phyloP scores from a whole-genome alignment of 1,284 basidiomycete species.

The Cryptococcus hybrid region DNA sequence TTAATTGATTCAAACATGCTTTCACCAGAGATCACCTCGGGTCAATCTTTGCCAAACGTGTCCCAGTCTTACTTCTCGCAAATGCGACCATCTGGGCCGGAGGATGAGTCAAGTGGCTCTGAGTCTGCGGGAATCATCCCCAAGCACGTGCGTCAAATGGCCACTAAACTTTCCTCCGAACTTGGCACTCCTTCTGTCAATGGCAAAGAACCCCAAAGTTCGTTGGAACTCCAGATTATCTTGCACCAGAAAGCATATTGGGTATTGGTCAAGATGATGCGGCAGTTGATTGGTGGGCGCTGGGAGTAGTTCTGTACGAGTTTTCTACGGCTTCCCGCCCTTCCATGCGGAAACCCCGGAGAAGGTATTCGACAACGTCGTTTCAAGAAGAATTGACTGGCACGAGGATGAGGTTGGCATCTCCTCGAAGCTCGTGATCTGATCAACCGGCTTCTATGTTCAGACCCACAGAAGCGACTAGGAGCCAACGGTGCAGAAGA shows the following conservation, averaged over 20 bases:
- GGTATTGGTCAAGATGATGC: conserved; percentile 94
- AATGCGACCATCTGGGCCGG: conserved; percentile 36
- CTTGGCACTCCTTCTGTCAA: conserved; percentile 60
- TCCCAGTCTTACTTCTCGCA: conserved; percentile 68
- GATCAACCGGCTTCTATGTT: conserved; percentile 82
- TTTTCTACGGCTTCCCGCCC: conserved; percentile 93
- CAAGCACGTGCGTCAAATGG: conserved; percentile 64
- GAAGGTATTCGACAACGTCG: conserved; percentile 97
- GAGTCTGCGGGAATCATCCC: conserved; percentile 76
- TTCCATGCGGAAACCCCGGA: conserved; percentile 97
- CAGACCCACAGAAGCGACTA: conserved; percentile 75
- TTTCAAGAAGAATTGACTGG: conserved; percentile 95
- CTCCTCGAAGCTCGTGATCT: conserved; percentile 85
- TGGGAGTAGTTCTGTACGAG: conserved; percentile 98
- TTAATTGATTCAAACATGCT: conserved; percentile 52
- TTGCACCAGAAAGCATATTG: conserved; percentile 94
- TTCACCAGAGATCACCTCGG: conserved; percentile 45
- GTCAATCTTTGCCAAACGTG: conserved; percentile 56
- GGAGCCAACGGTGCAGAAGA: conserved; percentile 88
- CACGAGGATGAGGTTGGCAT: conserved; percentile 85
- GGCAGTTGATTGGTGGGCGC: conserved; percentile 98
- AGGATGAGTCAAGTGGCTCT: conserved; percentile 84
- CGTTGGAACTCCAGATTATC: conserved; percentile 95
- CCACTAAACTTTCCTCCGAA: conserved; percentile 54
- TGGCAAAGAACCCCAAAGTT: conserved; percentile 72